These are phyloP conservation scores for Dissoconium aciculare DNA, from an alignment of 2,329 filamentous ascomycete genomes.

Conservation along the genomic window DNA sequence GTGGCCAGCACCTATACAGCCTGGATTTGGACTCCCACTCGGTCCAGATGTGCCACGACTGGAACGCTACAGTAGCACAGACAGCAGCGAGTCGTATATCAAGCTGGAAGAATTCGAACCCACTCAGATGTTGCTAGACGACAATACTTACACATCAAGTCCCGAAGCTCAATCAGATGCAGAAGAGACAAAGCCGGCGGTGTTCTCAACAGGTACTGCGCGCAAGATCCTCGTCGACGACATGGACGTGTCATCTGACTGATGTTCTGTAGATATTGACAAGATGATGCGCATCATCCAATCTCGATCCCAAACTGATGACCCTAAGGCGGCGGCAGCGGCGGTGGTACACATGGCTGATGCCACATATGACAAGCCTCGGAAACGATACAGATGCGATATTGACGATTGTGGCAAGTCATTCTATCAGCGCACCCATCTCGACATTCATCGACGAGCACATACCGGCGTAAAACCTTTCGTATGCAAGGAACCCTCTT, in stretches of 20 bases:
- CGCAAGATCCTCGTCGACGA: no score
- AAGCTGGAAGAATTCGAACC: constrained; percentile 31
- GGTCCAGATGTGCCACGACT: constrained; percentile 13
- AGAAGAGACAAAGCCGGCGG: constrained; percentile 29
- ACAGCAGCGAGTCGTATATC: constrained; percentile 24
- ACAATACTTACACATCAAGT: constrained; percentile 16
- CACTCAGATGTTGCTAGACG: constrained; percentile 26
- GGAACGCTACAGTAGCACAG: constrained; percentile 15
- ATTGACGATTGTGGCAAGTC: constrained; percentile 62
- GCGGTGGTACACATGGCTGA: neutral
- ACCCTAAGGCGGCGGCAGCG: neutral
- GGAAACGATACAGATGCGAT: constrained; percentile 59
- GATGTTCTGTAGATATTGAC: constrained; percentile 53
- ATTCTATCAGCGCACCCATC: constrained; percentile 83
- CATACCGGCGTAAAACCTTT: constrained; percentile 88
- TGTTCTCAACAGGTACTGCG: constrained; percentile 52
- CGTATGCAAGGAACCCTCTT: constrained; percentile 61
- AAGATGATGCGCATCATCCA: constrained; percentile 82
- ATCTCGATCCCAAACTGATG: constrained; percentile 37
- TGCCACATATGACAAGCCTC: constrained; percentile 20
- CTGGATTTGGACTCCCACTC: constrained; percentile 6
- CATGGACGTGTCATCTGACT: no score
- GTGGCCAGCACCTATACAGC: constrained; percentile 9
- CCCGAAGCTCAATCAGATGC: constrained; percentile 30
- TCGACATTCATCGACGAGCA: constrained; percentile 74